Percentiles rank a stretch among this genome's conserved stretches.
Conservation (phyloP, 2,329 filamentous ascomycete species). For the Malbranchea cinnamomea region DNA sequence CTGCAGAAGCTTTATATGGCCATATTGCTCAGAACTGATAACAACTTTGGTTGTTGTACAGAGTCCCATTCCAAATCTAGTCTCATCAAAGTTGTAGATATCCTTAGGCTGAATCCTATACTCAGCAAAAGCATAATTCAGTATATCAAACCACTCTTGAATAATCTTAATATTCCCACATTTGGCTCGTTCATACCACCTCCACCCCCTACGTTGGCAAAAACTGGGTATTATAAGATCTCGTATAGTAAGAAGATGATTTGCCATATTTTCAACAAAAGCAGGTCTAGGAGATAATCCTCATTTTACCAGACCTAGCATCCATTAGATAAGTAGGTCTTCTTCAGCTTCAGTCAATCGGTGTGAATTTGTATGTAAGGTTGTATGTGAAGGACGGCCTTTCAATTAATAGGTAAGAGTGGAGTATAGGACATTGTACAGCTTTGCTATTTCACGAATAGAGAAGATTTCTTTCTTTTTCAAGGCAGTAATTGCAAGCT, state of each 20-base stretch:
- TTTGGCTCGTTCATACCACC: slow-evolving; percentile 3
- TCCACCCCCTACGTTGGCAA: too few species aligned
- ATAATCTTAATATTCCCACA: slow-evolving; percentile 5
- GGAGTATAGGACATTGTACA: slow-evolving; percentile 3
- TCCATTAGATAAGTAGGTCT: slow-evolving; percentile 3
- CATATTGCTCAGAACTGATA: slow-evolving; percentile 10
- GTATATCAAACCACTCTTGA: slow-evolving; percentile 5
- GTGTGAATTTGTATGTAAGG: slow-evolving; percentile 2
- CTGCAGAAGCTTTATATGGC: slow-evolving; percentile 5
- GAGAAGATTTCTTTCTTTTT: slow-evolving; percentile 6
- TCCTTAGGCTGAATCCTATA: slow-evolving; percentile 8
- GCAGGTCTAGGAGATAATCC: not conserved
- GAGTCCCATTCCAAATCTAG: slow-evolving; percentile 11
- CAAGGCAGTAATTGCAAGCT: slow-evolving; percentile 4
- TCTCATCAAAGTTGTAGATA: too few species aligned
- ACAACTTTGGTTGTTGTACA: slow-evolving; percentile 8
- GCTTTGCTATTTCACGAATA: slow-evolving; percentile 4
- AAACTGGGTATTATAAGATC: slow-evolving; percentile 4
- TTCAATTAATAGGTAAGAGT: slow-evolving; percentile 3
- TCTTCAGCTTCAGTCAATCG: slow-evolving; percentile 5
- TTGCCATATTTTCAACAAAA: slow-evolving; percentile 3
- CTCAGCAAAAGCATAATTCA: slow-evolving; percentile 1
- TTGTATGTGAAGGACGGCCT: not conserved
- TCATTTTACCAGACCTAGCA: slow-evolving; percentile 1
- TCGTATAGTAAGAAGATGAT: slow-evolving; percentile 1